These are phyloP conservation scores for Saccharum officinarum DNA, from an alignment of 176 grass and related monocot genomes.

Conservation along the genomic window DNA sequence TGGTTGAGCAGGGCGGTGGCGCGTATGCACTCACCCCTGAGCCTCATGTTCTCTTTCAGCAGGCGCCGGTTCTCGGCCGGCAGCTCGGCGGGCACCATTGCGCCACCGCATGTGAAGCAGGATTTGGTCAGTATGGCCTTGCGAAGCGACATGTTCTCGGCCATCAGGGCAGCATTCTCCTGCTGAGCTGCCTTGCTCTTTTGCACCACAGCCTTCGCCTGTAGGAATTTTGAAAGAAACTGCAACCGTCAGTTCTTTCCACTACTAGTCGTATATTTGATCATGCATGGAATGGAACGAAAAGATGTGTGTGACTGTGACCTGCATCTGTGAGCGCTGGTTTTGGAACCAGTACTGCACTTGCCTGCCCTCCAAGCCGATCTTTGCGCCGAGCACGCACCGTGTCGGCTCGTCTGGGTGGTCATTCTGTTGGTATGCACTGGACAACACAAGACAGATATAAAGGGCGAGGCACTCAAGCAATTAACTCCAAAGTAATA, in stretches of 20 bases:
- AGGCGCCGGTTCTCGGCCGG: not conserved
- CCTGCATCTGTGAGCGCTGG: not conserved
- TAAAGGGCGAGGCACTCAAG: not conserved
- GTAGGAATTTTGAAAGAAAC: not conserved
- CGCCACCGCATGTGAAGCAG: not conserved
- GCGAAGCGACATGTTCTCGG: not conserved
- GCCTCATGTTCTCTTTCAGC: not conserved
- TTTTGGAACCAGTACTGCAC: slow-evolving; percentile 40
- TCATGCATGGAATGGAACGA: not conserved
- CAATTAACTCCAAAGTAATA: not conserved
- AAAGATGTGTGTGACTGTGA: not conserved
- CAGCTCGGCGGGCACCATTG: not conserved
- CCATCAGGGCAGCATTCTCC: not conserved
- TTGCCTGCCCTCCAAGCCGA: not conserved
- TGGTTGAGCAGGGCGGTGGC: not conserved
- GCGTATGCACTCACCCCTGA: not conserved
- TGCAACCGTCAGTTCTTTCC: not conserved
- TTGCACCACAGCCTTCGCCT: not conserved
- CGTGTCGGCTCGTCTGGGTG: not conserved
- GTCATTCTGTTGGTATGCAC: not conserved
- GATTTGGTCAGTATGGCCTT: not conserved
- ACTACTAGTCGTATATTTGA: not conserved
- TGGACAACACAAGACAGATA: not conserved
- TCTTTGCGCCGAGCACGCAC: not conserved
- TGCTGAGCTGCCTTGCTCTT: not conserved